These are phyloP conservation scores for Hibiscus trionum DNA, from an alignment of 345 rosid species.

Conservation along the genomic window DNA sequence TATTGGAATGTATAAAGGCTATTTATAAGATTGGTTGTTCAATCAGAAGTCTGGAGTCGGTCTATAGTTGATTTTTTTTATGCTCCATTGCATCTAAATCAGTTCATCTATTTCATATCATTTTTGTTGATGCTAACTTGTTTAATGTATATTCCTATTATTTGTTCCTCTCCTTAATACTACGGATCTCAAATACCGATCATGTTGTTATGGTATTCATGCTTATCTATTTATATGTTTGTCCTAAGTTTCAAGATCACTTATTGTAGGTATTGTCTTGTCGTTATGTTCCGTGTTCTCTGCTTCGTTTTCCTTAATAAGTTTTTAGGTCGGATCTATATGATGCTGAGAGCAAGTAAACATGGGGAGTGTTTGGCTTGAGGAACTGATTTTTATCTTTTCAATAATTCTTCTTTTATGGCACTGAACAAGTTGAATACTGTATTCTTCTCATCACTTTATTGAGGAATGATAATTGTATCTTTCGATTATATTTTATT, in stretches of 20 bases:
- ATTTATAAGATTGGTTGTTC: too few species aligned
- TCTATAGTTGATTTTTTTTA: too few species aligned
- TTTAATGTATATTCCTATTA: too few species aligned
- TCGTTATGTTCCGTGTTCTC: neutral
- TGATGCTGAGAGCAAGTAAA: conserved; percentile 48
- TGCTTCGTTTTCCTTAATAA: conserved; percentile 27
- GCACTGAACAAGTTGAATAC: neutral
- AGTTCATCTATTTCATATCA: too few species aligned
- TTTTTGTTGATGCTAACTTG: too few species aligned
- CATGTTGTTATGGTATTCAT: too few species aligned
- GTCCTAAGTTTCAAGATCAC: neutral
- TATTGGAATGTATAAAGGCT: too few species aligned
- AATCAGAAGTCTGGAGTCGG: too few species aligned
- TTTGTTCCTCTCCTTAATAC: too few species aligned
- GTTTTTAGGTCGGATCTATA: conserved; percentile 38
- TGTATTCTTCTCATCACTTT: conserved; percentile 6
- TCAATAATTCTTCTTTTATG: neutral
- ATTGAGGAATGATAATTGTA: conserved; percentile 9
- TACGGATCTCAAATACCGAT: too few species aligned
- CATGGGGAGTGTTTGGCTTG: neutral
- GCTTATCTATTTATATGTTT: neutral
- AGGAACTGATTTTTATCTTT: conserved; percentile 1
- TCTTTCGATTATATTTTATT: neutral
- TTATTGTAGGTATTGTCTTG: neutral
- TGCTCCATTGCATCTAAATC: too few species aligned